Base-by-base conservation (phyloP, 192 early-diverging fungal species). In the Coemansia sp. region DNA sequence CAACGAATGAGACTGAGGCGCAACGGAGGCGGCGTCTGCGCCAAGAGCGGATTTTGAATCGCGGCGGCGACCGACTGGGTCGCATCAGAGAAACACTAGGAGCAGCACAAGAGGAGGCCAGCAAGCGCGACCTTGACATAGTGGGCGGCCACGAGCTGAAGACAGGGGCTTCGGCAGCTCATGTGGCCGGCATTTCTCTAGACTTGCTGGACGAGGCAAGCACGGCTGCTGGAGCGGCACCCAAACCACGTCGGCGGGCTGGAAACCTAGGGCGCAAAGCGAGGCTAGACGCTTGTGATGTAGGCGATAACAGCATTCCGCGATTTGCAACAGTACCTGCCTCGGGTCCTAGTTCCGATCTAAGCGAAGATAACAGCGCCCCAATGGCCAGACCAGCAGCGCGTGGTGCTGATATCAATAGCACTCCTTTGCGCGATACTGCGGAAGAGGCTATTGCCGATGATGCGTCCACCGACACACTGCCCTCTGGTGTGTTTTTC, bases 261-360 rank as follows among this genome's bases (percentile, higher is more conserved):
- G 79, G 79, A 23, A 82, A 82, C 50, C 64, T 82, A 18, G 79
- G 74, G 3, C 79, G 79, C 21, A 76, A 73, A 39, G 79, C 79
- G 7, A 62, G 59, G 20, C 58, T 69, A n/a, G 69, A 79, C 23
- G 63, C 64, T 43, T 14, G 42, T n/a, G n/a, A 45, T 9, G 18
- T 9, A 8, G 9, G 43, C 21, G 63, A 55, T 31, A 42, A 62
- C 26, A 46, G 36, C 23, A 51, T 24, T 3, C 28, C 23, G 35
- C 63, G 34, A 56, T 42, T 23, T 50, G 21, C 33, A 23, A 4
- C 38, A 26, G 23, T 42, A 5, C 34, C 61, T 48, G 42, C 20
- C 24, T 43, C 11, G n/a, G 46, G 59, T 13, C 38, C 57, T 7
- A 65, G 24, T 38, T 31, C 48, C 7, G 43, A 38, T n/a, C 34